Evolutionary conservation across 768 basidiomycete species (phyloP), one percentile per base, ranked within the genome.

Genomic region (Lactifluus pinguis): DNA sequence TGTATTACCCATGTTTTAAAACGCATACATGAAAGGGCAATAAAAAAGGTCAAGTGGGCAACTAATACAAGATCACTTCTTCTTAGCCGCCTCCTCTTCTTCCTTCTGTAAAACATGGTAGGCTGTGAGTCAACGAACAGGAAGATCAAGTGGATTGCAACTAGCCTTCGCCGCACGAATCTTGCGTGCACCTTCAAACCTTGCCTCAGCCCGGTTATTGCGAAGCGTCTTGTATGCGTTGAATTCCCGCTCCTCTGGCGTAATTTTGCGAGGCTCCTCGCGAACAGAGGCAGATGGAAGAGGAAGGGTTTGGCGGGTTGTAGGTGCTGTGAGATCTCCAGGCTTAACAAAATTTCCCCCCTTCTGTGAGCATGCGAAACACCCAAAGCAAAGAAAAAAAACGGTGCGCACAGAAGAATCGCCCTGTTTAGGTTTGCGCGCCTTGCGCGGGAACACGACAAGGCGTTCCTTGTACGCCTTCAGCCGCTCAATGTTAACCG

Each of bases 381-480:
- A 54, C 45, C 15, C 30, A 44, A 25, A 21, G 41, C 29, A 62
- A 63, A 41, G 62, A 41, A 50, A 21, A 21, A 38, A 13, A 11
- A 11, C 3, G 42, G 1, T 42, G 80, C 92, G 67, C 71, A 94
- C 93, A 61, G 85, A 83, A 52, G 93, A 89, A 76, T 98, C 95
- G 59, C 91, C 92, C 82, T 89, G 87, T 85, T 97, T 98, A 71
- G 90, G 86, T 79, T 98, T 98, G 75, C 84, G 81, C 66, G 90
- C 82, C 77, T 97, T 95, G 75, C 90, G 86, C 73, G 97, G 95
- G 89, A 97, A 98, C 76, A 99, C 88, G 68, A 98, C 87, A 72
- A 99, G 77, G 69, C 88, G 86, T 60, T 80, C 76, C 80, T 93
- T 93, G 87, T 98, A 98, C 42, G 87, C 88, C 76, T 89, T 83